Conservation (phyloP, 2,329 filamentous ascomycete species). For the Penicillium hesseltinei region DNA sequence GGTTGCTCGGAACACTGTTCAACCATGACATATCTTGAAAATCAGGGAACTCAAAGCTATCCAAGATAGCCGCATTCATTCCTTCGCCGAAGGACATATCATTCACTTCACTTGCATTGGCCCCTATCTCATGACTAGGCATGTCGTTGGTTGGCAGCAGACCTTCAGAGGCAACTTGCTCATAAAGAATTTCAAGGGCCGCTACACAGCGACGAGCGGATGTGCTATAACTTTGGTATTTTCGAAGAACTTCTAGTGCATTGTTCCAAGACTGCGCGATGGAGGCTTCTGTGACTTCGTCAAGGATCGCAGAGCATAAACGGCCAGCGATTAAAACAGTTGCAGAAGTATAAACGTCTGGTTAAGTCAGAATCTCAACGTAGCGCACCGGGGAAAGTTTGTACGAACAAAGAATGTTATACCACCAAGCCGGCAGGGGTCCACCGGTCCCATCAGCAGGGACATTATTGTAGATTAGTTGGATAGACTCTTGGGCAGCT, state of each 20-base stretch:
- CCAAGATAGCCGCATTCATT: constrained; percentile 25
- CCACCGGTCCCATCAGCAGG: constrained; percentile 29
- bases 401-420: constrained; percentile 36
- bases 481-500: constrained; percentile 34
- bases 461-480: constrained; percentile 31
- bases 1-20: constrained; percentile 34
- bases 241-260: constrained; percentile 31
- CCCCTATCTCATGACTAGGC: neutral
- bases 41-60: constrained; percentile 29
- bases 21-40: constrained; percentile 39
- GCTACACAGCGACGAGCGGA: constrained; percentile 34
- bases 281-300: constrained; percentile 26
- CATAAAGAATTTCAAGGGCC: constrained; percentile 33
- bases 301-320: constrained; percentile 28
- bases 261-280: constrained; percentile 30
- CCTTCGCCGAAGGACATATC: constrained; percentile 31
- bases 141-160: constrained; percentile 2
- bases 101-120: constrained; percentile 8
- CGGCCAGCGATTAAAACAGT: constrained; percentile 36
- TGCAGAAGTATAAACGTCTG: constrained; percentile 38
- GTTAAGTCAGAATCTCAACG: constrained; percentile 4
- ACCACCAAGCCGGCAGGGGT: constrained; percentile 39
- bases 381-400: neutral
- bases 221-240: constrained; percentile 33
- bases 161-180: constrained; percentile 26